Conservation (phyloP, 2,329 filamentous ascomycete species). For the Pseudonectria foliicola region DNA sequence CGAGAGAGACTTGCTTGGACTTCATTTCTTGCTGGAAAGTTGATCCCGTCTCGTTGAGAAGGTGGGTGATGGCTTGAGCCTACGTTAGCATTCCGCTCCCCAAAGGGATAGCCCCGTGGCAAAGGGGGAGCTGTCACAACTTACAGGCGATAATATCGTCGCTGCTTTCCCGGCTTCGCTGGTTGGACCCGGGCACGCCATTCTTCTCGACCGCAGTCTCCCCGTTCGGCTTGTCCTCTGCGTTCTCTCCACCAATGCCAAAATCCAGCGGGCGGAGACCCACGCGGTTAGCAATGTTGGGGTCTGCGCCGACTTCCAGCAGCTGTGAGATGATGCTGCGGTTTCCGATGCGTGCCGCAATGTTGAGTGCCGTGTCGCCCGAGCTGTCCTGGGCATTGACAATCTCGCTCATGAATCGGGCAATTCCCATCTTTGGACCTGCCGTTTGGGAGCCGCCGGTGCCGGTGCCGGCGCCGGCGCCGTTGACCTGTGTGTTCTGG, state of each 20-base stretch:
- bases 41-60: constrained; percentile 70
- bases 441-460: constrained; percentile 33
- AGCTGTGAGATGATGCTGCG: constrained; percentile 94
- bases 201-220: constrained; percentile 37
- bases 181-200: constrained; percentile 37
- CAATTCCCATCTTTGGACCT: constrained; percentile 70
- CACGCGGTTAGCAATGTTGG: constrained; percentile 84
- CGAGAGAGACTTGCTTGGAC: constrained; percentile 75
- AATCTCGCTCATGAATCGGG: constrained; percentile 92
- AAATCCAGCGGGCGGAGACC: constrained; percentile 90
- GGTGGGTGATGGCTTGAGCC: constrained; percentile 65
- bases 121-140: constrained; percentile 29
- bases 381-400: constrained; percentile 92
- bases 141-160: constrained; percentile 74
- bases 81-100: not conserved
- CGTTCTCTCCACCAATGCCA: constrained; percentile 68
- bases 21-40: constrained; percentile 76
- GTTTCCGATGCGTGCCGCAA: constrained; percentile 88
- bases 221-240: constrained; percentile 38
- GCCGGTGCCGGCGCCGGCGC: constrained; percentile 22
- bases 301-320: constrained; percentile 88
- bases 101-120: too few relatives aligned
- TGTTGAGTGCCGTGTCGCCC: constrained; percentile 90
- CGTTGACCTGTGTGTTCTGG: constrained; percentile 32
- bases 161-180: constrained; percentile 62